phyloP scores from a whole-genome alignment of 2,329 filamentous ascomycete genomes.

The Curvularia verruculosa region DNA sequence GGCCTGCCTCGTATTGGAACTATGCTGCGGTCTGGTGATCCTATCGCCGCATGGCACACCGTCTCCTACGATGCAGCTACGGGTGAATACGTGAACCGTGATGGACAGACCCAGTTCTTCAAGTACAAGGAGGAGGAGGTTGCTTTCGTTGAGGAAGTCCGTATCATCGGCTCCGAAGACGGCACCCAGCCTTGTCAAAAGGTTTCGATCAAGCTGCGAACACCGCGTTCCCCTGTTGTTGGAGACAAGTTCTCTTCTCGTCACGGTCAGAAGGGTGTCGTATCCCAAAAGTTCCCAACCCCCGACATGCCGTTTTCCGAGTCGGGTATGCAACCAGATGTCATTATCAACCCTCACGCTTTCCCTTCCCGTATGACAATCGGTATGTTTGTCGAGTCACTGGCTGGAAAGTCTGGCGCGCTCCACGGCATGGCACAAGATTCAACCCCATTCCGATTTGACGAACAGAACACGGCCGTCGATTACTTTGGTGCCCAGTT shows the following conservation, averaged over 20 bases:
- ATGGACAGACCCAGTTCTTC: constrained; percentile 83
- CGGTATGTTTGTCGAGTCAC: constrained; percentile 97
- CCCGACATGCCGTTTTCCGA: constrained; percentile 97
- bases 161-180: constrained; percentile 83
- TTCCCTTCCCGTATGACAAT: constrained; percentile 99
- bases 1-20: constrained; percentile 83
- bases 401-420: constrained; percentile 92
- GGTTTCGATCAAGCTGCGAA: constrained; percentile 88
- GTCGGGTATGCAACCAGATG: constrained; percentile 92
- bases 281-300: constrained; percentile 92
- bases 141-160: constrained; percentile 90
- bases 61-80: constrained; percentile 76
- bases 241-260: constrained; percentile 99
- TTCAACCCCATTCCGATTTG: constrained; percentile 92
- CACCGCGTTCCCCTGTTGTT: constrained; percentile 88
- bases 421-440: constrained; percentile 96
- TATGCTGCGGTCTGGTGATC: constrained; percentile 77
- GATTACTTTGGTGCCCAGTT: constrained; percentile 98
- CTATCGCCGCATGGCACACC: constrained; percentile 87
- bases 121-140: constrained; percentile 93
- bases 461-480: constrained; percentile 86
- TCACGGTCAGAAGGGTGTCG: constrained; percentile 97
- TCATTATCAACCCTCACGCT: constrained; percentile 99
- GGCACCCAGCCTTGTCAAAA: constrained; percentile 84
- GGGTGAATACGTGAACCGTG: constrained; percentile 81